Base-by-base conservation (phyloP, 345 rosid genomes). In the Alliaria petiolata region DNA sequence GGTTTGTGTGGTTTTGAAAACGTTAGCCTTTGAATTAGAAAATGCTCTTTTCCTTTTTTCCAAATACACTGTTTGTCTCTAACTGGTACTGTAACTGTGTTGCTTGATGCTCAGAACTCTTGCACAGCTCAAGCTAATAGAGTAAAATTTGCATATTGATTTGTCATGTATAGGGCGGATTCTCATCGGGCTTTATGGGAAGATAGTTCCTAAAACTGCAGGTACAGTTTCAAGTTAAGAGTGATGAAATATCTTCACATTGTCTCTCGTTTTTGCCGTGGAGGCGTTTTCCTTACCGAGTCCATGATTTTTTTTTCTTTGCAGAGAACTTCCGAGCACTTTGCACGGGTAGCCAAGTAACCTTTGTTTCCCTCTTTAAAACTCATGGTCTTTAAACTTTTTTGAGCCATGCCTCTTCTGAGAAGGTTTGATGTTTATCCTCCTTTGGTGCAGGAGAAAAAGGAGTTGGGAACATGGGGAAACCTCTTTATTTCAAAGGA, bases 251-350 rank as follows among this genome's bases (percentile, higher is more conserved):
- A 17, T 16, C 51, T 62, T 51, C 31, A 3, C n/a, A 20, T 67
- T 49, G 25, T 47, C 13, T 55, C 38, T 39, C 30, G 45, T 40
- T 22, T 38, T 16, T 51, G 33, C 12, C 40, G 25, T 10, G n/a
- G 19, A 52, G 62, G 36, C 16, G 36, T 51, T 46, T 26, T 60
- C 25, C 38, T 73, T 68, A 42, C 60, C 26, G 50, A 67, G 28
- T 61, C 70, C 55, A 22, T 42, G 25, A 14, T 22, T 74, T 3
- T 49, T 51, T 11, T 4, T 31, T 20, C 0, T 64, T 19, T 9
- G 87, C 98, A 95, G 98, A 95, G 82, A 95, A 95, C 74, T 95
- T 95, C 71, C 92, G 98, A 70, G 93, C 97, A 28, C 83, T 95
- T 80, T 95, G 99, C 83, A 95, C 96, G 17, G 99, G 99, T 95